Conservation (phyloP, 208 protist genomes). For the Herpetomonas samuelpessoai region DNA sequence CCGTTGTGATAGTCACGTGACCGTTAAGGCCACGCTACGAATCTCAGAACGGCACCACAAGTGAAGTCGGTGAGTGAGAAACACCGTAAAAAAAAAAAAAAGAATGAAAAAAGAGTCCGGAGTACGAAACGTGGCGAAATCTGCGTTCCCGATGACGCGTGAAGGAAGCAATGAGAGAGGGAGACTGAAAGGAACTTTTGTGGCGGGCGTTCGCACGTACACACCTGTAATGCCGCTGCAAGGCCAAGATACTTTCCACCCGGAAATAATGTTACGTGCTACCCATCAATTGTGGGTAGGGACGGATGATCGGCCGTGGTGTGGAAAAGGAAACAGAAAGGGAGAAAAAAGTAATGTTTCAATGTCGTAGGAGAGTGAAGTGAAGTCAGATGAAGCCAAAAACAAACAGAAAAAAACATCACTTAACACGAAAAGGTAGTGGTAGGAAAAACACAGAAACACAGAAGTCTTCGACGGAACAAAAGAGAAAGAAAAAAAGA, state of each 20-base stretch:
- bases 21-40: too few species aligned
- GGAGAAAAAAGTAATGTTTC: background rate
- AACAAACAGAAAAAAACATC: constrained; percentile 1
- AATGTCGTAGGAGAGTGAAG: background rate
- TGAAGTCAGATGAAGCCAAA: background rate
- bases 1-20: too few species aligned
- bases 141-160: too few species aligned
- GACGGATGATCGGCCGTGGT: background rate
- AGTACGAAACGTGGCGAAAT: background rate
- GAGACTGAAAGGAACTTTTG: background rate
- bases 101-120: background rate
- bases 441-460: background rate
- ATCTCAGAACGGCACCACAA: too few species aligned
- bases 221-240: background rate
- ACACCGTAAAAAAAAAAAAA: constrained; percentile 3
- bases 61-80: background rate
- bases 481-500: background rate
- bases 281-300: background rate
- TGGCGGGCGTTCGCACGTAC: background rate
- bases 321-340: background rate
- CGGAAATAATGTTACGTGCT: background rate
- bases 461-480: background rate
- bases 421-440: background rate
- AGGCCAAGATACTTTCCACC: background rate
- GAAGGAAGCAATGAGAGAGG: background rate